phyloP scores from a whole-genome alignment of 208 protist species.

The Polymyxa betae region DNA sequence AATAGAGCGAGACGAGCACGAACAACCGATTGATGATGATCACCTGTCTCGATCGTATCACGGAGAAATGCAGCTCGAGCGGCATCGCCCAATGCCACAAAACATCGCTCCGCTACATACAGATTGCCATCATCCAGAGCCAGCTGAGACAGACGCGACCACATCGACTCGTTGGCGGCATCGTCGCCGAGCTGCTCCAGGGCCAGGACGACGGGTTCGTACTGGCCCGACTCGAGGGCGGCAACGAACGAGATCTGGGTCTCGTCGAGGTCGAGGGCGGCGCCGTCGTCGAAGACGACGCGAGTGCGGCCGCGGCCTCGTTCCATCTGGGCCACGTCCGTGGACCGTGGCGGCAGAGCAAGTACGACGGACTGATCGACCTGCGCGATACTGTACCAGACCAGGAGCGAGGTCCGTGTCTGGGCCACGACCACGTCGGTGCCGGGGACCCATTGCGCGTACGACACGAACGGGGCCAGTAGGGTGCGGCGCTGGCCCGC shows the following conservation, averaged over 20 bases:
- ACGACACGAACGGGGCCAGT: constrained; percentile 91
- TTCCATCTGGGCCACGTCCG: constrained; percentile 94
- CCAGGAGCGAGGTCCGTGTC: constrained; percentile 84
- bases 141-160: constrained; percentile 82
- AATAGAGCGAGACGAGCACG: constrained; percentile 64
- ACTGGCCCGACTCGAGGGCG: constrained; percentile 88
- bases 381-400: constrained; percentile 94
- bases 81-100: constrained; percentile 88
- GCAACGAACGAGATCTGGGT: constrained; percentile 93
- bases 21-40: constrained; percentile 30
- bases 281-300: constrained; percentile 92
- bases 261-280: constrained; percentile 90
- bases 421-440: constrained; percentile 95
- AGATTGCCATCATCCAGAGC: constrained; percentile 84
- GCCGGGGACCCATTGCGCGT: constrained; percentile 95
- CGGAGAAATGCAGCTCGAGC: constrained; percentile 85
- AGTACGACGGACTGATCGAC: constrained; percentile 91
- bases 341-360: constrained; percentile 90
- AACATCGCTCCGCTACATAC: constrained; percentile 90
- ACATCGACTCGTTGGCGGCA: constrained; percentile 88
- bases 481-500: constrained; percentile 81
- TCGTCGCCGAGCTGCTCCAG: constrained; percentile 81
- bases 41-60: constrained; percentile 63
- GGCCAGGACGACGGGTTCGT: constrained; percentile 84
- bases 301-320: constrained; percentile 87